Conservation (phyloP, 371 early-diverging fungal genomes). For the Batrachochytrium dendrobatidis region DNA sequence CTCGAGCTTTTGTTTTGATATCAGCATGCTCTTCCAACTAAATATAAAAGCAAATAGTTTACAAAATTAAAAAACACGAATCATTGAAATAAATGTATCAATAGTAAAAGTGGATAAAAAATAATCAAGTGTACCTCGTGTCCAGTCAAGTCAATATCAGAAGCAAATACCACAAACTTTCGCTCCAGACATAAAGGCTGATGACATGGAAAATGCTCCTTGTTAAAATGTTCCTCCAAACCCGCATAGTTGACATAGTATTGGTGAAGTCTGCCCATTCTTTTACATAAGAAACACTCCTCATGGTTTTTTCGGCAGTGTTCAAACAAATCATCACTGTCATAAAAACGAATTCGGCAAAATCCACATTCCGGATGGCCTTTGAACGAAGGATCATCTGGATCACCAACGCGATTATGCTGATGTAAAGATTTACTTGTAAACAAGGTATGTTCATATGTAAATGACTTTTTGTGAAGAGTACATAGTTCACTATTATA, state of each 20-base stretch:
- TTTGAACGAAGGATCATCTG: slow-evolving; percentile 67
- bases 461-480: slow-evolving; percentile 80
- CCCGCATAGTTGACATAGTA: slow-evolving; percentile 78
- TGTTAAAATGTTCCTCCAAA: slow-evolving; percentile 76
- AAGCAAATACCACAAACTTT: slow-evolving; percentile 93
- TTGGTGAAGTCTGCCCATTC: slow-evolving; percentile 65
- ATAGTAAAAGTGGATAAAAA: slow-evolving; percentile 21
- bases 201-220: slow-evolving; percentile 75
- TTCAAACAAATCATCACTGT: slow-evolving; percentile 80
- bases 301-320: slow-evolving; percentile 94
- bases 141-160: slow-evolving; percentile 82
- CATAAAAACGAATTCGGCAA: slow-evolving; percentile 74
- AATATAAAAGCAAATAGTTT: background rate
- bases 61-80: slow-evolving; percentile 16
- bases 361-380: slow-evolving; percentile 92
- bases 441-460: slow-evolving; percentile 80
- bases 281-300: slow-evolving; percentile 82
- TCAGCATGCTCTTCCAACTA: slow-evolving; percentile 40
- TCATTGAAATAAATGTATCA: slow-evolving; percentile 2
- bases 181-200: slow-evolving; percentile 79
- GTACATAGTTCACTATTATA: slow-evolving; percentile 71
- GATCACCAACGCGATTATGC: slow-evolving; percentile 67
- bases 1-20: slow-evolving; percentile 30
- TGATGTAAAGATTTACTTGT: slow-evolving; percentile 55
- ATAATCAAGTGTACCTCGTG: slow-evolving; percentile 46